A percentile compares a stretch with the other conserved stretches of the same genome.
phyloP scores from a whole-genome alignment of 768 basidiomycete genomes.

The Pleurotus salmoneostramineus region DNA sequence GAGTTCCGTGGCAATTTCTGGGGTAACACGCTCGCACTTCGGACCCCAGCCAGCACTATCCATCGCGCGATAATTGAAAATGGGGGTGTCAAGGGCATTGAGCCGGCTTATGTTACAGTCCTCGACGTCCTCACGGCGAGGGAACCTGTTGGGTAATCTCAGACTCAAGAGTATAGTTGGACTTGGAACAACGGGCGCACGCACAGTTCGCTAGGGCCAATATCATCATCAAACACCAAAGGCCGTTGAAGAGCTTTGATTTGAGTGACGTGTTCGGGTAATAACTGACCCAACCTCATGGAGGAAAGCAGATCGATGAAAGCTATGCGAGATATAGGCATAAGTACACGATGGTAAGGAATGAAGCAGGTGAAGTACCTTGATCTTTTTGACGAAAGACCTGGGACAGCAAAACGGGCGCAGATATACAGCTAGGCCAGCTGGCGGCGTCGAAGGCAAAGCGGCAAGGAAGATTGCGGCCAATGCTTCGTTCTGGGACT shows the following conservation, averaged over 20 bases:
- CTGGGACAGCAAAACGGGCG: slow-evolving; percentile 45
- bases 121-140: slow-evolving; percentile 75
- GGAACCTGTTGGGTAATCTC: slow-evolving; percentile 46
- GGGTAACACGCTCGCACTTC: slow-evolving; percentile 24
- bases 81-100: slow-evolving; percentile 35
- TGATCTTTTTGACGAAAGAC: slow-evolving; percentile 17
- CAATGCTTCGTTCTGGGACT: slow-evolving; percentile 40
- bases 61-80: slow-evolving; percentile 30
- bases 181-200: not conserved
- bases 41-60: slow-evolving; percentile 44
- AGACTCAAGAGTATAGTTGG: too few species aligned
- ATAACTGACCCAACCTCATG: slow-evolving; percentile 74
- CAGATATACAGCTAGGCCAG: slow-evolving; percentile 54
- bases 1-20: slow-evolving; percentile 22
- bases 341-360: not conserved
- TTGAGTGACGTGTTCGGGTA: slow-evolving; percentile 43
- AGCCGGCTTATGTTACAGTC: slow-evolving; percentile 64
- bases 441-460: slow-evolving; percentile 66
- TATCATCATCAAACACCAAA: slow-evolving; percentile 61
- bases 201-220: slow-evolving; percentile 82
- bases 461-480: slow-evolving; percentile 37
- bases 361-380: not conserved
- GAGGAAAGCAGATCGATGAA: slow-evolving; percentile 87
- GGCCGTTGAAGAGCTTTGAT: slow-evolving; percentile 56
- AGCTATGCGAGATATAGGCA: slow-evolving; percentile 29